Evolutionary conservation across 345 rosid species (phyloP).

Genomic region (Garcia nutans): DNA sequence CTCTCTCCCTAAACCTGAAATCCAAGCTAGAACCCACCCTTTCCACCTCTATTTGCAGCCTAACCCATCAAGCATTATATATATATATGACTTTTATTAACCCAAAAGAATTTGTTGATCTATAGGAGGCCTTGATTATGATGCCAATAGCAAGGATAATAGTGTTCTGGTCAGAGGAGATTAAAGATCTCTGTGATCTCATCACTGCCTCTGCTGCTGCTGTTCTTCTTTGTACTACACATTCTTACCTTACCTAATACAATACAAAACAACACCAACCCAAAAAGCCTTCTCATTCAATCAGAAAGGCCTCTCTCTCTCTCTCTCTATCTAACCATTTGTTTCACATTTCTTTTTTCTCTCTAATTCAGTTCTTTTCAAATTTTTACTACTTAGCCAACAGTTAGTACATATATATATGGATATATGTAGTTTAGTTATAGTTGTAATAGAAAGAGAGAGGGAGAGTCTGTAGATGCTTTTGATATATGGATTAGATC

Average conservation of each 20-base stretch:
- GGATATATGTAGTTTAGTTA: constrained; percentile 9
- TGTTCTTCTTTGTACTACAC: constrained; percentile 34
- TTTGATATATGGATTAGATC: constrained; percentile 21
- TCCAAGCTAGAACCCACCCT: constrained; percentile 17
- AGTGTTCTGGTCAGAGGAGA: constrained; percentile 51
- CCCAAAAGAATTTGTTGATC: no score
- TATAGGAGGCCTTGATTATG: constrained; percentile 24
- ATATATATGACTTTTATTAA: no score
- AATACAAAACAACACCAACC: not conserved
- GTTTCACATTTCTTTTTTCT: not conserved
- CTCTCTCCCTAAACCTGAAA: not conserved
- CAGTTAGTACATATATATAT: no score
- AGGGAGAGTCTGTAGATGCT: constrained; percentile 9
- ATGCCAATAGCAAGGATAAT: constrained; percentile 35
- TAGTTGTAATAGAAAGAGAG: not conserved
- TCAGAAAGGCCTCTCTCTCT: not conserved
- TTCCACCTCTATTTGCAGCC: constrained; percentile 17
- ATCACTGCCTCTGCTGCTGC: constrained; percentile 34
- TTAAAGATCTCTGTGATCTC: constrained; percentile 49
- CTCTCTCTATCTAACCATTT: not conserved
- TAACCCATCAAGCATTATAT: no score
- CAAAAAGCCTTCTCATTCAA: not conserved
- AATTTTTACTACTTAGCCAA: constrained; percentile 17
- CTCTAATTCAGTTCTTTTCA: not conserved
- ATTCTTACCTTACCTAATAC: not conserved